A percentile compares a stretch with the other conserved stretches of the same genome.
phyloP scores from a whole-genome alignment of 2,329 filamentous ascomycete genomes.

The Chalara sp. region DNA sequence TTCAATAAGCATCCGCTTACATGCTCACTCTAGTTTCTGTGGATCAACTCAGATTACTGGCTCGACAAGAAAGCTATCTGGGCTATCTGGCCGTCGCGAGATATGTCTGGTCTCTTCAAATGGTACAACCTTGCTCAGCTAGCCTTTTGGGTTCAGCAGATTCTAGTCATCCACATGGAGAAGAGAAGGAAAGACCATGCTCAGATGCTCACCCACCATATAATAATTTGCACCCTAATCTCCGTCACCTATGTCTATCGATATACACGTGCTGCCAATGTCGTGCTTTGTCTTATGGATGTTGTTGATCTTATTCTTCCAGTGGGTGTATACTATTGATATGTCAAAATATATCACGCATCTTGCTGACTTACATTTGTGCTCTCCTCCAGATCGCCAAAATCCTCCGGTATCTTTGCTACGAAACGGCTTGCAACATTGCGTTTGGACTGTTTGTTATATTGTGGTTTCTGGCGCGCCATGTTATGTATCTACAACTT shows the following conservation, averaged over 20 bases:
- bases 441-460: background rate
- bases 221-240: constrained; percentile 76
- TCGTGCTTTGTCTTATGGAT: constrained; percentile 86
- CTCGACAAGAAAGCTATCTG: constrained; percentile 70
- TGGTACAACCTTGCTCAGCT: constrained; percentile 81
- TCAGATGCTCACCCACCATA: constrained; percentile 90
- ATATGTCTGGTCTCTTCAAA: constrained; percentile 68
- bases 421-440: background rate
- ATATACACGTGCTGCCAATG: constrained; percentile 75
- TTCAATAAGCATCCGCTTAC: background rate
- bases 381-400: background rate
- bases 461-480: background rate
- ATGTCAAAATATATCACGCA: too few species aligned
- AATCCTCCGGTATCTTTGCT: background rate
- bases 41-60: constrained; percentile 65
- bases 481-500: background rate
- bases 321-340: constrained; percentile 35
- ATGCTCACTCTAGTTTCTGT: constrained; percentile 2
- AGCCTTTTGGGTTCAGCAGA: constrained; percentile 89
- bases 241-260: constrained; percentile 76
- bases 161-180: constrained; percentile 87
- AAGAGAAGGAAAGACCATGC: constrained; percentile 85
- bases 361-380: too few species aligned
- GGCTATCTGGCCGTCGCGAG: constrained; percentile 72
- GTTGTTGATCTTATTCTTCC: constrained; percentile 81